Evolutionary conservation across 306 rosid genomes (phyloP), one percentile per base, ranked within the genome.

Genomic region (Hippophae rhamnoides): DNA sequence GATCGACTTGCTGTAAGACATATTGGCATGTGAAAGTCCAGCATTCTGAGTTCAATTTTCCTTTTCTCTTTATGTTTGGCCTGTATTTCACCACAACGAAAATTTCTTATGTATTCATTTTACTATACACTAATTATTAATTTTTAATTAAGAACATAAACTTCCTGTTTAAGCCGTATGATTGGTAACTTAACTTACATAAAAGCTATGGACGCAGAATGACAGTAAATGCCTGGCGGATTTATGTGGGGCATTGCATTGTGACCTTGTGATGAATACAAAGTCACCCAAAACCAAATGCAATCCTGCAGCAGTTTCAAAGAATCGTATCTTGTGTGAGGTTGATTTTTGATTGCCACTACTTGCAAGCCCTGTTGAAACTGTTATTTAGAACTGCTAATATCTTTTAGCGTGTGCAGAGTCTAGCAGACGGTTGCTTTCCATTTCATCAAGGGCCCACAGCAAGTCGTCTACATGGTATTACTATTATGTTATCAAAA

Each of bases 161-260:
- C 23, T 49, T 49, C 14, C 2, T 41, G 12, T 51, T 50, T 31
- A 26, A 10, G 0, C 5, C 3, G 48, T 9, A 61, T 65, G 55
- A 11, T 27, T 43, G 7, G 8, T 42, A 8, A 42, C 26, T 6
- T 63, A 27, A 43, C 38, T 41, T 58, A 6, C 13, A 70, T 40
- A 31, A 31, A 31, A 2, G 47, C 43, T 54, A 55, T 75, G 62
- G 62, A 64, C 77, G 74, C 82, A 90, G 98, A 85, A 69, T 56
- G 76, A 83, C 58, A 74, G 80, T 51, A 87, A 81, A 65, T 90
- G 98, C 89, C 74, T 90, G 78, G 98, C 98, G 72, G 96, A 87
- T 83, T 70, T 90, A 63, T 90, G 98, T 8, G 96, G 97, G 62
- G 89, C 98, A 51, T 71, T 90, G 74, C 98, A 90, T 74, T 90